Percentiles rank a stretch among this genome's conserved stretches.
Conservation (phyloP, 495 filamentous ascomycete genomes). For the Darksidea phi region DNA sequence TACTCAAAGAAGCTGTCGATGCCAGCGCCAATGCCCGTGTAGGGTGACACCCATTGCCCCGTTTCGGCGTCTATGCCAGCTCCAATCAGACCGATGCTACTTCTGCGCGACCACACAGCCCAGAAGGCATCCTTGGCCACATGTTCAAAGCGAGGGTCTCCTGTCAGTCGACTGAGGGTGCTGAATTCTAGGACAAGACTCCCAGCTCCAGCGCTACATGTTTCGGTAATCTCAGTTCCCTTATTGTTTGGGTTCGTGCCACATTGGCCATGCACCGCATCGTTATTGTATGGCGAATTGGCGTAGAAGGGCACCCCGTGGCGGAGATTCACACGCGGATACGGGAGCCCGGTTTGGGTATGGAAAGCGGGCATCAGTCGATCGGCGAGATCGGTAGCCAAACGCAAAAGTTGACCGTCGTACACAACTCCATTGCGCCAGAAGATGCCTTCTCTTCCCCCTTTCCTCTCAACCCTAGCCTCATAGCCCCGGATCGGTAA, state of each 20-base stretch:
- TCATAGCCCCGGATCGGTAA: conserved; percentile 78
- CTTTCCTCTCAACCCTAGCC: conserved; percentile 44
- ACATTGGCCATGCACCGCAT: conserved; percentile 46
- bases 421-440: conserved; percentile 83
- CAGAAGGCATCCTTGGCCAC: conserved; percentile 90
- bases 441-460: conserved; percentile 55
- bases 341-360: conserved; percentile 85
- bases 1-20: conserved; percentile 99
- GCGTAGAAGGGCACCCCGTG: conserved; percentile 87
- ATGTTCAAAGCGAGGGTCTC: conserved; percentile 80
- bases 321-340: conserved; percentile 90
- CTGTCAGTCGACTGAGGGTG: conserved; percentile 82
- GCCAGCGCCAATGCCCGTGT: conserved; percentile 89
- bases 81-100: conserved; percentile 82
- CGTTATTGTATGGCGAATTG: conserved; percentile 68
- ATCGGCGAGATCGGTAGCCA: conserved; percentile 79
- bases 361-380: conserved; percentile 88
- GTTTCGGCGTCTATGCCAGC: conserved; percentile 89
- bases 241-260: conserved; percentile 40
- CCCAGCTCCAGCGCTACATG: conserved; percentile 92
- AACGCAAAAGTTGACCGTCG: conserved; percentile 80
- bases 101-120: conserved; percentile 87
- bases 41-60: conserved; percentile 83
- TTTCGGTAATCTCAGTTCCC: conserved; percentile 80
- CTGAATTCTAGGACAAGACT: conserved; percentile 92